phyloP scores from a whole-genome alignment of 352 stramenopile genomes.

The Bremia lactucae region DNA sequence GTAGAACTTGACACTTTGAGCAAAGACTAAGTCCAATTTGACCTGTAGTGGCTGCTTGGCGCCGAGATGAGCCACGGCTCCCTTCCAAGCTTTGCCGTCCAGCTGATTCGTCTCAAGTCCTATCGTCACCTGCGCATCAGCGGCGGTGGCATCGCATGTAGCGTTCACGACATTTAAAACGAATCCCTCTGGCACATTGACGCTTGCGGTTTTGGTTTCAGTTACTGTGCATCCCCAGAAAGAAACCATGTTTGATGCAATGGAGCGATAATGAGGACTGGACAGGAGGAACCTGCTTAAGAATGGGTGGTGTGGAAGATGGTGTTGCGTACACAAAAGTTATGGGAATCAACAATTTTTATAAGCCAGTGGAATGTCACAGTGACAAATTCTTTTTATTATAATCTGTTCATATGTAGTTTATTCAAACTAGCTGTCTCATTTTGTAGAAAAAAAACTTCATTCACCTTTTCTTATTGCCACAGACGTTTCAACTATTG shows the following conservation, averaged over 20 bases:
- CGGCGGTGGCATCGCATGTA: slow-evolving; percentile 18
- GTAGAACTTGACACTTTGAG: slow-evolving; percentile 68
- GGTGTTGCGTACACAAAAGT: slow-evolving; percentile 15
- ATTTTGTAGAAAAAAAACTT: no score
- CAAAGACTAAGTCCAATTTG: slow-evolving; percentile 79
- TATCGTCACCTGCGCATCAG: slow-evolving; percentile 27
- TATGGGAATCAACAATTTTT: no score
- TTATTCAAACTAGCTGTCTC: no score
- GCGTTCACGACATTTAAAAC: slow-evolving; percentile 60
- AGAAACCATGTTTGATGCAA: slow-evolving; percentile 20
- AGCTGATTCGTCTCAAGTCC: slow-evolving; percentile 58
- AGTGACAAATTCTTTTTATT: no score
- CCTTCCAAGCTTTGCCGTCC: slow-evolving; percentile 53
- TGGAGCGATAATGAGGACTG: background rate
- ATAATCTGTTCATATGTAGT: no score
- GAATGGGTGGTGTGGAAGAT: slow-evolving; percentile 22
- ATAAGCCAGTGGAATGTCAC: no score
- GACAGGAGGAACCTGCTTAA: slow-evolving; percentile 1
- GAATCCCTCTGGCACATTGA: slow-evolving; percentile 42
- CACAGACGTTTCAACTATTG: no score
- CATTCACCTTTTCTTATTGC: no score
- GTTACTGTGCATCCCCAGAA: slow-evolving; percentile 55
- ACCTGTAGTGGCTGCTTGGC: slow-evolving; percentile 39
- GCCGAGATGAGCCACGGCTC: slow-evolving; percentile 48
- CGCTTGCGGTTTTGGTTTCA: slow-evolving; percentile 38